phyloP scores from a whole-genome alignment of 202 grass and related monocot species.

The Zoysia matrella region DNA sequence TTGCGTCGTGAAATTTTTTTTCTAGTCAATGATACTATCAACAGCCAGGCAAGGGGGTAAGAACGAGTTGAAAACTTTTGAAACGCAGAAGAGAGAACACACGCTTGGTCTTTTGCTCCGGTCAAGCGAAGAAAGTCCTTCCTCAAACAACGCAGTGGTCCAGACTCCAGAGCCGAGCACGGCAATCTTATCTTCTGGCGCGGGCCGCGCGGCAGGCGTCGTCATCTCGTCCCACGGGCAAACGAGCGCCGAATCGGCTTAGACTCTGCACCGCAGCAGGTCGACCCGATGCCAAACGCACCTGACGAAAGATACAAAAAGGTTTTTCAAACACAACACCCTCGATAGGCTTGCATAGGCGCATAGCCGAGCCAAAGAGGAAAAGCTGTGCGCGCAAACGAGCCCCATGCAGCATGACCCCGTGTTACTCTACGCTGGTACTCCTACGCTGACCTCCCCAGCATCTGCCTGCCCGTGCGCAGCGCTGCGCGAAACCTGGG shows the following conservation, averaged over 20 bases:
- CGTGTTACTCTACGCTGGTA: too few relatives aligned
- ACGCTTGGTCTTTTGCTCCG: not conserved
- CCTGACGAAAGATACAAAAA: conserved; percentile 6
- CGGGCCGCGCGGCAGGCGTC: not conserved
- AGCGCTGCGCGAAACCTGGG: too few relatives aligned
- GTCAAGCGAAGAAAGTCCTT: not conserved
- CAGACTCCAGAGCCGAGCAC: not conserved
- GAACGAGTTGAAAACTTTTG: not conserved
- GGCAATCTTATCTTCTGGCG: not conserved
- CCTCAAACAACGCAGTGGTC: conserved; percentile 6
- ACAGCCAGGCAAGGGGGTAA: too few relatives aligned
- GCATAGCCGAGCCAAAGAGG: too few relatives aligned
- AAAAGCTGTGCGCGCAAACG: too few relatives aligned
- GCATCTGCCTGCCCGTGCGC: too few relatives aligned
- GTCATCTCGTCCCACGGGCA: conserved; percentile 10
- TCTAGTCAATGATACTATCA: too few relatives aligned
- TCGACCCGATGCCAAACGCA: not conserved
- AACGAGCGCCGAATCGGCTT: conserved; percentile 6
- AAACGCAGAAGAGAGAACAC: not conserved
- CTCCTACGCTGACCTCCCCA: too few relatives aligned
- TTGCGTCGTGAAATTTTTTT: too few relatives aligned
- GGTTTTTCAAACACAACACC: not conserved
- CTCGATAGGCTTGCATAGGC: too few relatives aligned
- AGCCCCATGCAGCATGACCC: too few relatives aligned
- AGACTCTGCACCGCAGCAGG: not conserved